Evolutionary conservation across 2,329 filamentous ascomycete species (phyloP), one percentile per base, ranked within the genome.

Genomic region (Fusarium tupiense): DNA sequence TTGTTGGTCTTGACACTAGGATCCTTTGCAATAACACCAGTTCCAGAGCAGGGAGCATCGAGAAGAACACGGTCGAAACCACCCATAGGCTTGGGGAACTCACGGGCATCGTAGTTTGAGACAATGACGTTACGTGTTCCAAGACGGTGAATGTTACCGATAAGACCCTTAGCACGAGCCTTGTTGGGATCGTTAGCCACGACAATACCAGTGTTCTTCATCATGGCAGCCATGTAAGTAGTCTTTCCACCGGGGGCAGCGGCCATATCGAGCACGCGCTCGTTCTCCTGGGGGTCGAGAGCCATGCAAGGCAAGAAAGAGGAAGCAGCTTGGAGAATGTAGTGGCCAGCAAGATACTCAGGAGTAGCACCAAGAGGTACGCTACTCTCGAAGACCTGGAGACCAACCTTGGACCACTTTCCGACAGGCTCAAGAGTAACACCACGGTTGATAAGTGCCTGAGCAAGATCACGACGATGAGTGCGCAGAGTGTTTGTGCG

Each of bases 231-330:
- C 82, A 98, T 93, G 83, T 98, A 94, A 12, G 96, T 98, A 16
- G 95, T 97, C 85, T 98, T 98, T 84, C 96, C 96, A 86, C 96
- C 96, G 68, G 96, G 96, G 71, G 96, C 96, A 76, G 96, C 93
- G 59, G 96, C 94, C 95, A 98, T 90, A 87, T 98, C 96, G 62
- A 99, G 91, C 58, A 97, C 89, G 41, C 96, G 91, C 86, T 99
- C 96, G 77, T 95, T 89, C 83, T 97, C 94, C 84, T 98, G 96
- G 0, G 96, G 96, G 11, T 94, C 95, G 19, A 99, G 89, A 16
- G 96, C 96, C 95, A 99, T 98, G 79, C 98, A 96, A 73, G 96
- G 96, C 57, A 99, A 88, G 87, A 99, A 99, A 24, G 95, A 98
- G 11, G 94, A 97, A 1, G 96, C 96, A 2, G 96, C 96, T 86